Evolutionary conservation across 345 rosid genomes (phyloP).

Genomic region (Camelina sativa): DNA sequence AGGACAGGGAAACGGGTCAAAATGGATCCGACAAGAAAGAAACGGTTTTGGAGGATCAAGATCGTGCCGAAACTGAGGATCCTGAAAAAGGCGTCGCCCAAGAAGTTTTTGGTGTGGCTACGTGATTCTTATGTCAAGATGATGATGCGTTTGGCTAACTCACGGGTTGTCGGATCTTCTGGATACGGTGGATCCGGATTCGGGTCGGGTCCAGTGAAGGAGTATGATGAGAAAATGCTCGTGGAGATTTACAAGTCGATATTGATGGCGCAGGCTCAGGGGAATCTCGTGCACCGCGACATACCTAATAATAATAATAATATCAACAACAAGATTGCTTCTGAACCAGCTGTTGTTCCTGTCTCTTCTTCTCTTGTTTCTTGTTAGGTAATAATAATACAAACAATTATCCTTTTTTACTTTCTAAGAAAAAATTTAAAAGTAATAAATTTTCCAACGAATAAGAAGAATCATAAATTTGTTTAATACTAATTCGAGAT

Average conservation of each 20-base stretch:
- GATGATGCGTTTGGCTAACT: conserved; percentile 65
- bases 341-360: conserved; percentile 33
- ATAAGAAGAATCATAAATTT: conserved; percentile 14
- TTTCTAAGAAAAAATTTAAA: too few species aligned
- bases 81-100: conserved; percentile 49
- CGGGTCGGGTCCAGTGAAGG: conserved; percentile 49
- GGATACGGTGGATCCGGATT: conserved; percentile 43
- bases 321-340: conserved; percentile 8
- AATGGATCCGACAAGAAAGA: conserved; percentile 42
- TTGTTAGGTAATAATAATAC: conserved; percentile 24
- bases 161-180: conserved; percentile 47
- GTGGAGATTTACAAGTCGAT: conserved; percentile 73
- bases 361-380: conserved; percentile 19
- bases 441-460: background rate
- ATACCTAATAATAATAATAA: conserved; percentile 29
- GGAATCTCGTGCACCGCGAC: conserved; percentile 55
- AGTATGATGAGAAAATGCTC: conserved; percentile 60
- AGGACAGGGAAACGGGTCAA: conserved; percentile 35
- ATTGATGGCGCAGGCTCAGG: conserved; percentile 55
- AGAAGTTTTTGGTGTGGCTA: conserved; percentile 57
- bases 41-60: conserved; percentile 59
- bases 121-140: conserved; percentile 72
- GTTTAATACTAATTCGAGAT: conserved; percentile 13
- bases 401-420: background rate
- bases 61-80: conserved; percentile 51